phyloP scores from a whole-genome alignment of 2,329 filamentous ascomycete species.

The Sporothrix protearum region DNA sequence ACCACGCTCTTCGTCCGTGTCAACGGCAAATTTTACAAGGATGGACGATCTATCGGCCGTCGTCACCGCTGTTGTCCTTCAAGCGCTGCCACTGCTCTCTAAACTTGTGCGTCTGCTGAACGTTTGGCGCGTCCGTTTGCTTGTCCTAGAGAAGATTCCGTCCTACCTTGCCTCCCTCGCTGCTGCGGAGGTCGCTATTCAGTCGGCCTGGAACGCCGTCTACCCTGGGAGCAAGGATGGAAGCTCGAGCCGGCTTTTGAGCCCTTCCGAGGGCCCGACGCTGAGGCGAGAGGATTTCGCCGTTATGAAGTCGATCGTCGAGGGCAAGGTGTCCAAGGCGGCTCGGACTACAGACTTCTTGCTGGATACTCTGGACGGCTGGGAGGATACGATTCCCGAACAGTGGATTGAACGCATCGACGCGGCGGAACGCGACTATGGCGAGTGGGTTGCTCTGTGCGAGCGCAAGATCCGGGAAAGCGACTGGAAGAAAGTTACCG shows the following conservation, averaged over 20 bases:
- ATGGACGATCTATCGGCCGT: conserved; percentile 89
- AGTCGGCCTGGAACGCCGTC: conserved; percentile 64
- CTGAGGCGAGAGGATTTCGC: conserved; percentile 47
- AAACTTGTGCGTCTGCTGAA: conserved; percentile 69
- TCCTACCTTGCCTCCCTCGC: conserved; percentile 61
- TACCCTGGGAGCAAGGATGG: conserved; percentile 23
- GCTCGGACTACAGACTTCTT: conserved; percentile 76
- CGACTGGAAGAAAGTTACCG: conserved; percentile 44
- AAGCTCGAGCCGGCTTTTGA: conserved; percentile 27
- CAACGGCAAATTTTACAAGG: conserved; percentile 54
- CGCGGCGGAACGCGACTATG: conserved; percentile 69
- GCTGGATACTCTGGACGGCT: conserved; percentile 81
- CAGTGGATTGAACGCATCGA: conserved; percentile 87
- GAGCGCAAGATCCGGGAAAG: conserved; percentile 69
- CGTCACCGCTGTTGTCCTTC: conserved; percentile 86
- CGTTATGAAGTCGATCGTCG: conserved; percentile 61
- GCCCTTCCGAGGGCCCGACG: conserved; percentile 28
- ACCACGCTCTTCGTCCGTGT: conserved; percentile 40
- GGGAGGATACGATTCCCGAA: conserved; percentile 78
- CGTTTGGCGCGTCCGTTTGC: conserved; percentile 72
- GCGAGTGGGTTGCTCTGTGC: conserved; percentile 74
- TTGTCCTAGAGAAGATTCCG: conserved; percentile 71
- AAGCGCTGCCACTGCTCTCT: conserved; percentile 77
- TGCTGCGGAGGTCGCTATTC: conserved; percentile 63
- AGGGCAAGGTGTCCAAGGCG: conserved; percentile 63